Percentiles rank a stretch among this genome's conserved stretches.
These are phyloP conservation scores for Sporothrix schenckii DNA, from an alignment of 2,329 filamentous ascomycete genomes.

Conservation along the genomic window DNA sequence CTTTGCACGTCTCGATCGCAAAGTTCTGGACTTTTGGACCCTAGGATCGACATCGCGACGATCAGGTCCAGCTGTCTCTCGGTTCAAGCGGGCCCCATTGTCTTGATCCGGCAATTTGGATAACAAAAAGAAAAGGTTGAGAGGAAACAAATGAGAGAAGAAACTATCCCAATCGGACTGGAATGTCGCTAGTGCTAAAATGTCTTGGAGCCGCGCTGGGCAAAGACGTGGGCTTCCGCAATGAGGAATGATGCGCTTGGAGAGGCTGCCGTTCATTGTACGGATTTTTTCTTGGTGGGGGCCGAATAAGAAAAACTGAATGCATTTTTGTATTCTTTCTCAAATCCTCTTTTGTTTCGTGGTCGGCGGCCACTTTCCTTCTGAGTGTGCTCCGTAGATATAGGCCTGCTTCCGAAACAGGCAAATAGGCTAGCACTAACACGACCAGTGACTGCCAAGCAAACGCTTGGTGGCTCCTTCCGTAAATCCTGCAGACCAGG, in stretches of 20 bases:
- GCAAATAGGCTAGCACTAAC: background rate
- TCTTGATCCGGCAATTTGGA: conserved; percentile 1
- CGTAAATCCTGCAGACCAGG: background rate
- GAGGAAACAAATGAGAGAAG: background rate
- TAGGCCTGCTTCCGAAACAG: conserved; percentile 13
- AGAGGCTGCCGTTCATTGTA: background rate
- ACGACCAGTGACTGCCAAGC: conserved; percentile 17
- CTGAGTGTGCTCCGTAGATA: too few relatives aligned
- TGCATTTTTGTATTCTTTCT: background rate
- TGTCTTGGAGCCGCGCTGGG: conserved; percentile 24
- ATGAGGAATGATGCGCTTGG: conserved; percentile 1
- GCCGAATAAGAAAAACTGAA: background rate
- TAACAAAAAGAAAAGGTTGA: too few relatives aligned
- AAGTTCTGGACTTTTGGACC: background rate
- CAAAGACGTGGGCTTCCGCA: conserved; percentile 1
- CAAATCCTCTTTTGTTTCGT: background rate
- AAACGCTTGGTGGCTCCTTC: background rate
- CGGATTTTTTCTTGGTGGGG: background rate
- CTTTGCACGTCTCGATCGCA: background rate
- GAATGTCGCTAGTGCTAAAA: background rate
- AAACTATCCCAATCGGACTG: background rate
- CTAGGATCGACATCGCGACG: conserved; percentile 3
- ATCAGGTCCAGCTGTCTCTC: background rate
- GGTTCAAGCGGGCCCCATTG: background rate
- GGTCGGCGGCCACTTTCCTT: background rate